Conservation (phyloP, 2,329 filamentous ascomycete genomes). For the Aureobasidium leucospermi region DNA sequence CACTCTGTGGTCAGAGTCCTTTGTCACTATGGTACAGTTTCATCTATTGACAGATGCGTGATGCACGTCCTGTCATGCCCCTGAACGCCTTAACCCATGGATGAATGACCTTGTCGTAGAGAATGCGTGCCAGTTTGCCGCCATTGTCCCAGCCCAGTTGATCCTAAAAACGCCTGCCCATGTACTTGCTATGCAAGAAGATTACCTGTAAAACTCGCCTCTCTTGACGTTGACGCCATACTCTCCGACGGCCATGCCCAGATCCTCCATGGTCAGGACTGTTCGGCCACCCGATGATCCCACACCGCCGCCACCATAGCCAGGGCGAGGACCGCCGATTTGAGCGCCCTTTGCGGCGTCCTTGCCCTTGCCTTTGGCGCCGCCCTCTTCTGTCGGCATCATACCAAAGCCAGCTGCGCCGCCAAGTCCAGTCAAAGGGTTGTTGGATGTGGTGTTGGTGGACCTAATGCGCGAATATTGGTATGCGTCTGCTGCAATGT, state of each 20-base stretch:
- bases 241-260: conserved; percentile 96
- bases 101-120: conserved; percentile 1
- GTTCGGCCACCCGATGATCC: conserved; percentile 85
- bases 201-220: conserved; percentile 87
- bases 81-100: background rate
- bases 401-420: conserved; percentile 66
- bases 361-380: conserved; percentile 39
- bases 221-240: conserved; percentile 97
- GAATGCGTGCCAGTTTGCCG: background rate
- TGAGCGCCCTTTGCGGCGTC: conserved; percentile 33
- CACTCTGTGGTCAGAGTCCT: background rate
- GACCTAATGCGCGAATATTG: conserved; percentile 94
- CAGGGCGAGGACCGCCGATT: conserved; percentile 41
- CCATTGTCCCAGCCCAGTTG: background rate
- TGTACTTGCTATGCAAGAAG: background rate
- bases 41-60: conserved; percentile 5
- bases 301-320: conserved; percentile 75
- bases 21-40: background rate
- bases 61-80: background rate
- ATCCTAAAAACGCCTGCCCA: background rate
- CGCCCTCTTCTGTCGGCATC: conserved; percentile 42
- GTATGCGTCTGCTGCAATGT: conserved; percentile 94
- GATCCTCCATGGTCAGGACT: conserved; percentile 95
- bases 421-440: conserved; percentile 81
- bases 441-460: conserved; percentile 84